Conservation (phyloP, 108 stramenopile species). For the Cyclotella choctawhatcheeana region DNA sequence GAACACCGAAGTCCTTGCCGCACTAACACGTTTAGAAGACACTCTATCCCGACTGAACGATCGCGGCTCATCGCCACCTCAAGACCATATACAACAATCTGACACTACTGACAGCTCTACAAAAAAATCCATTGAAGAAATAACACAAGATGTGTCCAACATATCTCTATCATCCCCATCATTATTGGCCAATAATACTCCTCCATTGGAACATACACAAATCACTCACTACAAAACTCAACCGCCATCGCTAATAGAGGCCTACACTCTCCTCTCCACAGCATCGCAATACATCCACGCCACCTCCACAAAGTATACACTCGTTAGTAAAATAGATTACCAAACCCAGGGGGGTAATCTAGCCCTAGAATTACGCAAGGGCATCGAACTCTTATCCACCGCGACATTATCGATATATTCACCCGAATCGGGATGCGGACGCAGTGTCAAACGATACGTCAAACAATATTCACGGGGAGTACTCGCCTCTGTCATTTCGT, state of each 20-base stretch:
- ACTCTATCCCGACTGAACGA: slow-evolving; percentile 33
- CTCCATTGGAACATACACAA: neutral
- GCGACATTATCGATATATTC: slow-evolving; percentile 56
- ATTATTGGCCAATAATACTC: too few species aligned
- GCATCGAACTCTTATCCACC: slow-evolving; percentile 70
- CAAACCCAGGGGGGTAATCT: slow-evolving; percentile 48
- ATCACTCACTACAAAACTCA: slow-evolving; percentile 64
- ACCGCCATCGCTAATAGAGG: slow-evolving; percentile 56
- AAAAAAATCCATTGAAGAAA: slow-evolving; percentile 10
- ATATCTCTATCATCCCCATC: slow-evolving; percentile 5
- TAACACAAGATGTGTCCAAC: slow-evolving; percentile 7
- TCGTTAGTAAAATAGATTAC: slow-evolving; percentile 64
- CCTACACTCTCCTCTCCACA: slow-evolving; percentile 59
- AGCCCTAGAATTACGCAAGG: slow-evolving; percentile 64
- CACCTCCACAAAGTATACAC: slow-evolving; percentile 83
- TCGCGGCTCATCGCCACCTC: neutral
- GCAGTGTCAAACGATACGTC: slow-evolving; percentile 55
- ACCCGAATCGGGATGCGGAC: slow-evolving; percentile 61
- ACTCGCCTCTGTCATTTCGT: slow-evolving; percentile 49
- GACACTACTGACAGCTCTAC: neutral
- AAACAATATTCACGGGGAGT: slow-evolving; percentile 67
- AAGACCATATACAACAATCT: neutral
- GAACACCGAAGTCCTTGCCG: slow-evolving; percentile 28
- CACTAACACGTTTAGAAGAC: slow-evolving; percentile 31
- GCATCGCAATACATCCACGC: slow-evolving; percentile 66